phyloP scores from a whole-genome alignment of 495 filamentous ascomycete genomes.

The Niebla homalea region DNA sequence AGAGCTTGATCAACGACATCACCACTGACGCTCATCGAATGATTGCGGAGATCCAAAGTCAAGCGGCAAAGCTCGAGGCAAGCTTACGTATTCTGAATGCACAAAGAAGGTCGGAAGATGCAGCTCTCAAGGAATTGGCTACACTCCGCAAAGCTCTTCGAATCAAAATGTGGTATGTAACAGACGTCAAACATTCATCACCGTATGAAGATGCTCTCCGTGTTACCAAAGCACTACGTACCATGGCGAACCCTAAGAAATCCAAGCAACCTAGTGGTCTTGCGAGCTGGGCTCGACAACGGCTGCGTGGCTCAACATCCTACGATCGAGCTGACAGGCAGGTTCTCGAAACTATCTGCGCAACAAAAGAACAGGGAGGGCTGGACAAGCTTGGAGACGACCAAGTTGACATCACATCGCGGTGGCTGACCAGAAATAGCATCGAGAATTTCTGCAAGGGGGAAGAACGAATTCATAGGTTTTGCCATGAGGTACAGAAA shows the following conservation, averaged over 20 bases:
- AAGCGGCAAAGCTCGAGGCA: not conserved
- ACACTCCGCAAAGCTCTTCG: constrained; percentile 42
- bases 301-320: constrained; percentile 10
- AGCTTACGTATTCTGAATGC: not conserved
- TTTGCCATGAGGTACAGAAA: constrained; percentile 79
- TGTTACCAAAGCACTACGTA: constrained; percentile 75
- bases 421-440: constrained; percentile 68
- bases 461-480: constrained; percentile 89
- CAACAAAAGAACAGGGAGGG: constrained; percentile 69
- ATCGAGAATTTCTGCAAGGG: constrained; percentile 93
- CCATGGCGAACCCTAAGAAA: constrained; percentile 55
- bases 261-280: constrained; percentile 27
- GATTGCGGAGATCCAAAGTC: too few species aligned
- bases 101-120: not conserved
- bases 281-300: constrained; percentile 15
- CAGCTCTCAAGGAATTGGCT: not conserved
- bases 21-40: too few species aligned
- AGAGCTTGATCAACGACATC: too few species aligned
- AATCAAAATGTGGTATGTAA: constrained; percentile 98
- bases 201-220: constrained; percentile 81
- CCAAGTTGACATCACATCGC: constrained; percentile 72
- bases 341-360: constrained; percentile 75
- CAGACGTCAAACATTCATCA: constrained; percentile 84
- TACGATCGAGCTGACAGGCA: constrained; percentile 54
- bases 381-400: constrained; percentile 94